Base-by-base conservation (phyloP, 306 rosid species). In the Casuarina glauca region DNA sequence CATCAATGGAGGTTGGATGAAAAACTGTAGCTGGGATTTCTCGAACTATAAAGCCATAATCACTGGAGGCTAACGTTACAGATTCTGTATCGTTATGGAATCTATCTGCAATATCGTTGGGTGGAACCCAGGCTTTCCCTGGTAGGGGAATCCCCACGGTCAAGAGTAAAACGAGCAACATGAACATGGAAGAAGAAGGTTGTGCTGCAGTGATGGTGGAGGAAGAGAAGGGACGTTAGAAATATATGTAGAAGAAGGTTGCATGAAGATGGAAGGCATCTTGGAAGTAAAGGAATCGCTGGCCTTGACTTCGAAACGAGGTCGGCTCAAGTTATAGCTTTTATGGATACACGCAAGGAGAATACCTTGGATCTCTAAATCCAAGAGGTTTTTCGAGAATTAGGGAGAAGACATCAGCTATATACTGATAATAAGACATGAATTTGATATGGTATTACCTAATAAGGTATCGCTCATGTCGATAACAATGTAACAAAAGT, bases 1-100 rank as follows among this genome's bases (percentile, higher is more conserved):
- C 99, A 46, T 64, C 19, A 0, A 61, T 68, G 4, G 93, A 74
- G 0, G 80, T 72, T 16, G 99, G 99, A 0, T 81, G 52, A 20
- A 88, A 80, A 16, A 93, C 81, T 4, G 85, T 91, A 0, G 76
- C 17, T 0, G 99, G 86, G 58, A 9, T 74, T 13, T 82, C 19
- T 5, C 80, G 74, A 19, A 89, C 42, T 10, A 84, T 87, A 84
- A 83, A 89, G 4, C 99, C 99, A 3, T 15, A 95, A 82, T 95
- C 99, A 0, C 75, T 74, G 4, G 99, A 86, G 53, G 93, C 96
- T 44, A 79, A 32, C 45, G 75, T 71, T 17, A 91, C 45, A 42
- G 82, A 60, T 4, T 42, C 13, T 0, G 89, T 80, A 75, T 93
- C 97, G 42, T 87, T 86, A 19, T 20, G 81, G 8, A 92, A 82